Evolutionary conservation across 257 asterid species (phyloP).

Genomic region (Solanum chmielewskii): DNA sequence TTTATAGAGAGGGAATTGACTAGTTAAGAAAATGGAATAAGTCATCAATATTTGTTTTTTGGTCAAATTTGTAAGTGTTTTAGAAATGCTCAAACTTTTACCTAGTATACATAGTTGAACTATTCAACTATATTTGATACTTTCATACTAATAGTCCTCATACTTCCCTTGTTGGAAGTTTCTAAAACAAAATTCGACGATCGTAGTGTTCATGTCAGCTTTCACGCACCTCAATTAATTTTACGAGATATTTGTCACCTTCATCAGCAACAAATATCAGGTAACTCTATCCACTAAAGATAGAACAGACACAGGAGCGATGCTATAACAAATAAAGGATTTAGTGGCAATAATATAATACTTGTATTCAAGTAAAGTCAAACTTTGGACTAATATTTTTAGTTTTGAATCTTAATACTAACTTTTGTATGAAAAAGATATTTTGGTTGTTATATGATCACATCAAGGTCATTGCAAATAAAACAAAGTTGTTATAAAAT

Average conservation of each 20-base stretch:
- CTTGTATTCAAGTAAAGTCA: background rate
- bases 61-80: background rate
- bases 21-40: background rate
- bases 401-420: background rate
- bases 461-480: background rate
- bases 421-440: background rate
- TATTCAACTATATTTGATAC: background rate
- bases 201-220: fast-evolving
- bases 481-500: too few species aligned
- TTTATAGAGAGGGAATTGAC: background rate
- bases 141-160: background rate
- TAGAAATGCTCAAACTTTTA: background rate
- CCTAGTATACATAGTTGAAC: background rate
- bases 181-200: background rate
- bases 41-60: background rate
- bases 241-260: background rate
- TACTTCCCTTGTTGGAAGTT: background rate
- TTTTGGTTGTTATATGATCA: background rate
- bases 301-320: too few species aligned
- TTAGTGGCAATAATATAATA: too few species aligned
- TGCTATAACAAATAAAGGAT: too few species aligned
- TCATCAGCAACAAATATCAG: background rate
- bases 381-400: background rate
- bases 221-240: background rate
- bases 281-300: background rate